Base-by-base conservation (phyloP, 2,329 filamentous ascomycete genomes). In the Cephalotrichum gorgonifer region DNA sequence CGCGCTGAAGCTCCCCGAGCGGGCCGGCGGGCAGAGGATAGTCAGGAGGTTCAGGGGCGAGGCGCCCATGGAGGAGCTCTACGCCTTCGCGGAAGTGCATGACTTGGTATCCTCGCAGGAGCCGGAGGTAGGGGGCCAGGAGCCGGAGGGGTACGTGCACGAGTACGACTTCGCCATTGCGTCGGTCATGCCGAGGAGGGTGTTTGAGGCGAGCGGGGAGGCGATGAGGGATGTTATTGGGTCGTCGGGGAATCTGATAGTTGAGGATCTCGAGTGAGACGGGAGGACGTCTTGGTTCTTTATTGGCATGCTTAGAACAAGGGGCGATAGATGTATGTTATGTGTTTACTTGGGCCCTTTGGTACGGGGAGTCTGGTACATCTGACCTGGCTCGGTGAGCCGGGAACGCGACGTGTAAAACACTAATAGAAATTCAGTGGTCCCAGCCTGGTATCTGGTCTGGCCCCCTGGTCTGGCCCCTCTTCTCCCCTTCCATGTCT, bases 31-130 rank as follows among this genome's bases (percentile, higher is more conserved):
- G 1, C 85, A 88, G 44, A 76, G 90, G 39, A 78, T 95, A 2
- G 78, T 95, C 50, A 78, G 91, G 39, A 79, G 78, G 45, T 97
- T 98, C 62, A 64, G 72, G 0, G 71, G 75, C 1, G 72, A 79
- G n/a, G 79, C 86, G 0, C 74, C 77, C 2, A 71, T 97, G 33
- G 91, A 97, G 62, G 89, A 96, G 59, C 69, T 98, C 6, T 97
- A 97, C 64, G 93, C 91, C 0, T 96, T 95, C 67, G 89, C 97
- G 2, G 93, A 98, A 61, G 97, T 91, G 67, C 84, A 89, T 62
- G 82, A 88, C 47, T 57, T 85, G 6, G 57, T 89, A 3, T 65
- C 54, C 44, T 59, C 56, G 27, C 54, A 55, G 31, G 54, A 47
- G 44, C 57, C 50, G 52, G 51, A 56, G 6, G 53, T 53, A 4